phyloP scores from a whole-genome alignment of 2,329 filamentous ascomycete genomes.

The Fusarium fracticaudum region DNA sequence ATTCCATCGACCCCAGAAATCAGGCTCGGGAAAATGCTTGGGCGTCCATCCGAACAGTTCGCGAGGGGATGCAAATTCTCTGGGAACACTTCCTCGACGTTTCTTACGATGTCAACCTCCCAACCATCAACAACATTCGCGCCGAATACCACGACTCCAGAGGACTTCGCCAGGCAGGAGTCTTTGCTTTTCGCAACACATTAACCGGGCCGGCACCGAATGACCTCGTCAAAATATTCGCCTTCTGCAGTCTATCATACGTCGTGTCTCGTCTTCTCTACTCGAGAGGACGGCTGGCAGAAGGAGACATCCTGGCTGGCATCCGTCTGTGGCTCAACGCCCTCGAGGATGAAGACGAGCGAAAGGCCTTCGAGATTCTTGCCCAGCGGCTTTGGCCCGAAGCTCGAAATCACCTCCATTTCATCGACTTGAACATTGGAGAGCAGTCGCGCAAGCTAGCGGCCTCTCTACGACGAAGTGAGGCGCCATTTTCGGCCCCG shows the following conservation, averaged over 20 bases:
- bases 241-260: constrained; percentile 35
- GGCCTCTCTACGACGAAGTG: background rate
- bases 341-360: constrained; percentile 3
- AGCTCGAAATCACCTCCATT: constrained; percentile 10
- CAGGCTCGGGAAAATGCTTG: background rate
- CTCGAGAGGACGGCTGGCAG: background rate
- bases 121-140: constrained; percentile 6
- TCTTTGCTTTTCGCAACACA: constrained; percentile 29
- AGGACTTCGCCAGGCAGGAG: constrained; percentile 23
- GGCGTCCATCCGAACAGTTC: constrained; percentile 10
- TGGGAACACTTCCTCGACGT: constrained; percentile 11
- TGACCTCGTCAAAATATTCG: constrained; percentile 18
- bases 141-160: constrained; percentile 2
- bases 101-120: background rate
- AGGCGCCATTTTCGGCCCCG: background rate
- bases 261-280: constrained; percentile 20
- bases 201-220: background rate
- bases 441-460: background rate
- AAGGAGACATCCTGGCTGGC: constrained; percentile 16
- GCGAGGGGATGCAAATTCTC: background rate
- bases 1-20: background rate
- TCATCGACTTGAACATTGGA: background rate
- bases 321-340: constrained; percentile 26
- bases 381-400: constrained; percentile 30
- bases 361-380: constrained; percentile 8